Conservation (phyloP, 1,284 basidiomycete species). For the Ceratobasidium papillatum region DNA sequence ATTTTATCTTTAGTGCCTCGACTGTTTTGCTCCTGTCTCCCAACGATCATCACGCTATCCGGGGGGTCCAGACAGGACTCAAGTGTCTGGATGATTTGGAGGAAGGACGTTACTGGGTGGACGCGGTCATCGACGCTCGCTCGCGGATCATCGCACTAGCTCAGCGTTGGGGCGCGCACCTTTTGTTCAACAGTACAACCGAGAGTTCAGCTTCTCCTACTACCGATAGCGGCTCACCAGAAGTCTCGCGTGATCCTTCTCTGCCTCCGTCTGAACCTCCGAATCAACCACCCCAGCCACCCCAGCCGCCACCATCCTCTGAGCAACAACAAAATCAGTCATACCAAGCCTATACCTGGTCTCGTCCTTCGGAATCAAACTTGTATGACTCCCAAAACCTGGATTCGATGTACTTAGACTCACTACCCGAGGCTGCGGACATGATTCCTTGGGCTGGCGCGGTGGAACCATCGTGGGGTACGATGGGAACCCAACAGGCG, state of each 20-base stretch:
- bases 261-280: neutral
- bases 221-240: neutral
- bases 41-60: constrained; percentile 23
- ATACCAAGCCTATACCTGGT: neutral
- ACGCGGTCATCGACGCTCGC: constrained; percentile 30
- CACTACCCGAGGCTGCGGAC: constrained; percentile 36
- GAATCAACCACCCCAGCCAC: neutral
- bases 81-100: constrained; percentile 28
- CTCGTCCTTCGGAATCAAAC: neutral
- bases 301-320: neutral
- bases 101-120: constrained; percentile 10
- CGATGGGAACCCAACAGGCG: constrained; percentile 32
- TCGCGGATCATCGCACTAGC: constrained; percentile 21
- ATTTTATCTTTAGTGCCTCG: constrained; percentile 37
- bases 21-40: constrained; percentile 33
- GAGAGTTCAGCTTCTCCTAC: neutral
- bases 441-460: constrained; percentile 40
- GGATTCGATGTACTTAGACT: constrained; percentile 32
- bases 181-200: neutral
- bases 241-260: neutral
- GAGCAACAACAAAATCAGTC: neutral
- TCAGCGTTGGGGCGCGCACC: constrained; percentile 28
- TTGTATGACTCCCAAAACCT: constrained; percentile 6
- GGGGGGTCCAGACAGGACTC: constrained; percentile 11
- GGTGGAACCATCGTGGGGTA: constrained; percentile 35